Conservation (phyloP, 139 green algal genomes). For the Chlorella sp. region DNA sequence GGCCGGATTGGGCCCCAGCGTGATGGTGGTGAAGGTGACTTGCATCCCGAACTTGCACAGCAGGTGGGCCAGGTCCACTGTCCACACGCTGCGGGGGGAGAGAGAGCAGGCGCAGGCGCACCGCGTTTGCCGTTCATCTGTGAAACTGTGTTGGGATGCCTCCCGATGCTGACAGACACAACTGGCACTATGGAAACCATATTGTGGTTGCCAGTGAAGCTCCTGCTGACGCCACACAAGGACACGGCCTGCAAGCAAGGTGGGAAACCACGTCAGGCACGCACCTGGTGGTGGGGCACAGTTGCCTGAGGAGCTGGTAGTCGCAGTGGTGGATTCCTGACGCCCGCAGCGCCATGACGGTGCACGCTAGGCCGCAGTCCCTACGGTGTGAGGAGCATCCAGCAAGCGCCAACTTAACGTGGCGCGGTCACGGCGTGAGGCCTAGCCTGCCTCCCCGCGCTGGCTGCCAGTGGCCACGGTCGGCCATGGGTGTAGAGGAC, state of each 20-base stretch:
- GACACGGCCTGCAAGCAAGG: too few relatives aligned
- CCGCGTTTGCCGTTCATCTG: not conserved
- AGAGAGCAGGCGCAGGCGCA: too few relatives aligned
- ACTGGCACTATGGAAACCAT: too few relatives aligned
- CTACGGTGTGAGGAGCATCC: too few relatives aligned
- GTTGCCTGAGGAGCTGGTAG: constrained; percentile 41
- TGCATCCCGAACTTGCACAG: constrained; percentile 58
- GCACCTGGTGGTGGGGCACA: constrained; percentile 61
- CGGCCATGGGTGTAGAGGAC: too few relatives aligned
- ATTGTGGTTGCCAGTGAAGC: too few relatives aligned
- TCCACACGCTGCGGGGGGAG: constrained; percentile 73
- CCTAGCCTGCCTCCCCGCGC: too few relatives aligned
- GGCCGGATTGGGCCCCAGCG: constrained; percentile 74
- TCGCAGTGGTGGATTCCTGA: constrained; percentile 31
- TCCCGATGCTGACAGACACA: not conserved
- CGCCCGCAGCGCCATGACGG: constrained; percentile 75
- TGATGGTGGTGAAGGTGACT: constrained; percentile 68
- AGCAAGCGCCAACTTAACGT: too few relatives aligned
- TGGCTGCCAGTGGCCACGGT: too few relatives aligned
- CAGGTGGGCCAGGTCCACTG: constrained; percentile 85
- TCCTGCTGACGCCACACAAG: too few relatives aligned
- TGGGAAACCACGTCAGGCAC: not conserved
- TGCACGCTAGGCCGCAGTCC: constrained; percentile 90
- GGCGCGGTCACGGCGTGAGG: too few relatives aligned
- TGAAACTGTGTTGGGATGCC: too few relatives aligned